A percentile compares a stretch with the other conserved stretches of the same genome.
phyloP scores from a whole-genome alignment of 2,329 filamentous ascomycete genomes.

The Daldinia eschscholtzii region DNA sequence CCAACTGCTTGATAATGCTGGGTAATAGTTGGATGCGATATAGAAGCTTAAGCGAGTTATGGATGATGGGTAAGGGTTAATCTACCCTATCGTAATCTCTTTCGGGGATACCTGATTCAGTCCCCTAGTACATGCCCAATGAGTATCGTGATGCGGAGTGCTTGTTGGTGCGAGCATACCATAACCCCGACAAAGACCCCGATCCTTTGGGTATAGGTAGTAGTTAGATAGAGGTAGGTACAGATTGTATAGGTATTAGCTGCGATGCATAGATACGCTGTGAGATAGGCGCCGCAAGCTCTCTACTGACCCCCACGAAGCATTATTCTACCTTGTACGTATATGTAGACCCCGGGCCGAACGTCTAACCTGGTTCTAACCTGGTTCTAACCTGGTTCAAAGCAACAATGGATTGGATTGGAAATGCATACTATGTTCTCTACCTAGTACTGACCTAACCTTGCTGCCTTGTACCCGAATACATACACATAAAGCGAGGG shows the following conservation, averaged over 20 bases:
- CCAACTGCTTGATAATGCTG: background rate
- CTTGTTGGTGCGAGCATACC: constrained; percentile 5
- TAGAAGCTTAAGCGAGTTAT: constrained; percentile 2
- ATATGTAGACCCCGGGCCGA: constrained; percentile 1
- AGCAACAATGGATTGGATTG: background rate
- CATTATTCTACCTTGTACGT: no score
- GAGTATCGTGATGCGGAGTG: constrained; percentile 3
- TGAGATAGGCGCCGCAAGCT: constrained; percentile 12
- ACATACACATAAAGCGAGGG: background rate
- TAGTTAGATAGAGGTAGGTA: background rate
- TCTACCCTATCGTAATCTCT: background rate
- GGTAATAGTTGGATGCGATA: constrained; percentile 8
- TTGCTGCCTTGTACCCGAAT: background rate
- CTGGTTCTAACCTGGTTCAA: constrained; percentile 7
- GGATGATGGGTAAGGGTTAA: constrained; percentile 15
- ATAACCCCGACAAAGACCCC: constrained; percentile 6
- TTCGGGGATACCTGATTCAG: background rate
- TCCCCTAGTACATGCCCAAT: constrained; percentile 5
- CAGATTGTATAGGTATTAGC: no score
- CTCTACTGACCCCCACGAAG: constrained; percentile 6
- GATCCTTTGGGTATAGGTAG: background rate
- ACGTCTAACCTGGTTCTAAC: constrained; percentile 7
- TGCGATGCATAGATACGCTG: background rate
- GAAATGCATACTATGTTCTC: background rate
- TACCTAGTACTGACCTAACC: no score